Conservation (phyloP, 2,329 filamentous ascomycete genomes). For the Lachnellula willkommii region DNA sequence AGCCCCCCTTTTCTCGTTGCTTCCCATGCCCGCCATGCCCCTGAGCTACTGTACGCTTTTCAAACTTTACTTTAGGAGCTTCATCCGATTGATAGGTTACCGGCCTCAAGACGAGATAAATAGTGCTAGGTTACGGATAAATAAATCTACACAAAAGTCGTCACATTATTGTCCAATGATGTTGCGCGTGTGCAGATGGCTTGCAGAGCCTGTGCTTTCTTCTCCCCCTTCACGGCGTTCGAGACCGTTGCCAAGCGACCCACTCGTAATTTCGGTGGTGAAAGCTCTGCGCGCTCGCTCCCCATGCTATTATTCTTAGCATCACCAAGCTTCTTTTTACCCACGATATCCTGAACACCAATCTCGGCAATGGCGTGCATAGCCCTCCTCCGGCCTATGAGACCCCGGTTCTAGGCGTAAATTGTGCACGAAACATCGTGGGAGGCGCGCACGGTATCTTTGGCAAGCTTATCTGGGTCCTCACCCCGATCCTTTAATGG, state of each 20-base stretch:
- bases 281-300: not conserved
- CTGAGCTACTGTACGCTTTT: not conserved
- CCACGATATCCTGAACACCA: not conserved
- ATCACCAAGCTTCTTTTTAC: not conserved
- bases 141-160: not conserved
- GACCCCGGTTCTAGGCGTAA: not conserved
- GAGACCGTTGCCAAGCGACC: not conserved
- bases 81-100: not conserved
- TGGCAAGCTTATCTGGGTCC: not conserved
- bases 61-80: not conserved
- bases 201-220: not conserved
- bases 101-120: not conserved
- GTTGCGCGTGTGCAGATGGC: not conserved
- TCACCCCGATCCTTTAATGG: not conserved
- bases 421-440: not conserved
- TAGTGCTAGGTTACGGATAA: not conserved
- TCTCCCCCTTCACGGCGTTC: too few species aligned
- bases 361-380: conserved; percentile 3
- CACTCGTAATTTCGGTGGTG: not conserved
- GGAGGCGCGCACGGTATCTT: not conserved
- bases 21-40: not conserved
- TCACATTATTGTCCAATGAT: not conserved
- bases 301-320: not conserved
- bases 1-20: not conserved
- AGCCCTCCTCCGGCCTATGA: not conserved